Evolutionary conservation across 495 filamentous ascomycete species (phyloP).

Genomic region (Tuber indicum): DNA sequence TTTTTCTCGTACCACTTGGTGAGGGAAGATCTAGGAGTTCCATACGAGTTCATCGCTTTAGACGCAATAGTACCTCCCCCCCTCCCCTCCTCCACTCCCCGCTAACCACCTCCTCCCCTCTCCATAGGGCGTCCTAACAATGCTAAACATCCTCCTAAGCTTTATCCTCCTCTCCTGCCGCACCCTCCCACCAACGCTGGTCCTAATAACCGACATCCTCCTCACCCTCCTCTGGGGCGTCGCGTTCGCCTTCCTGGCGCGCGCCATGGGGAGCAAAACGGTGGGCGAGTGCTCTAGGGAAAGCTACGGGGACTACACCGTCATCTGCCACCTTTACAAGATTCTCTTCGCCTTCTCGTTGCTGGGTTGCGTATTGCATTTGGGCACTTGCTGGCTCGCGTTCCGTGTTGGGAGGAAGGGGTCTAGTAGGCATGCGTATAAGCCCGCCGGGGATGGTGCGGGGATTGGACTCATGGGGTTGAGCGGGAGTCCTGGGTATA

Average conservation of each 20-base stretch:
- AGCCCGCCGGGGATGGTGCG: background rate
- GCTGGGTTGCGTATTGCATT: conserved; percentile 17
- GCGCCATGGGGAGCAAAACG: conserved; percentile 37
- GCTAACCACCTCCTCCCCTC: background rate
- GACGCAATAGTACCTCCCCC: conserved; percentile 30
- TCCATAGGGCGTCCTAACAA: conserved; percentile 23
- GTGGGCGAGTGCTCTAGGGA: conserved; percentile 16
- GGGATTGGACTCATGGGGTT: background rate
- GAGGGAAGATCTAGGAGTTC: conserved; percentile 29
- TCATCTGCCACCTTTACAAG: conserved; percentile 40
- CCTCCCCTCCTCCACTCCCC: background rate
- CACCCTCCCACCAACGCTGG: conserved; percentile 11
- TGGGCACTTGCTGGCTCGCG: background rate
- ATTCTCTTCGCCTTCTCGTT: conserved; percentile 29
- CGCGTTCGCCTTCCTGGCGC: conserved; percentile 23
- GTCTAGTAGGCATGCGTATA: background rate
- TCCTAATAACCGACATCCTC: conserved; percentile 31
- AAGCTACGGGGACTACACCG: conserved; percentile 36
- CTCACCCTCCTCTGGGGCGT: conserved; percentile 29
- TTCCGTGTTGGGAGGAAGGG: background rate
- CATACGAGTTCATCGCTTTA: conserved; percentile 34
- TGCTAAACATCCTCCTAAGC: conserved; percentile 21
- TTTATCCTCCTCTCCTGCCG: conserved; percentile 27
- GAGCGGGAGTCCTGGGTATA: background rate
- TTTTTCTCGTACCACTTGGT: conserved; percentile 36